These are phyloP conservation scores for Luffa aegyptiaca DNA, from an alignment of 306 rosid genomes.

Conservation along the genomic window DNA sequence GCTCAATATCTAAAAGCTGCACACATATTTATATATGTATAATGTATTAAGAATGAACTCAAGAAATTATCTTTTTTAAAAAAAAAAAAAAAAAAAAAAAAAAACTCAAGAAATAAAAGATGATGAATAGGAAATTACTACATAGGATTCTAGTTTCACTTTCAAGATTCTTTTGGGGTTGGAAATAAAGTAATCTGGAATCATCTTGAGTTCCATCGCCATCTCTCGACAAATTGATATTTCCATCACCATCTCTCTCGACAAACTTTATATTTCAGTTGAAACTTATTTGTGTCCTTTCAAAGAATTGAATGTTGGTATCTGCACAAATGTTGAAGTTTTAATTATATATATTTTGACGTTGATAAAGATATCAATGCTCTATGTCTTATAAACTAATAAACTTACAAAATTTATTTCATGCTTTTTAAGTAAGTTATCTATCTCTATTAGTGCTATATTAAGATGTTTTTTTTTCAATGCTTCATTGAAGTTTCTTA, in stretches of 20 bases:
- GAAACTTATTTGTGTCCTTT: neutral
- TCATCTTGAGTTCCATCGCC: neutral
- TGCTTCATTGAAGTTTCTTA: neutral
- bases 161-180: neutral
- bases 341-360: neutral
- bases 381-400: neutral
- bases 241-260: neutral
- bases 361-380: neutral
- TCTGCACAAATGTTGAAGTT: neutral
- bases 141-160: neutral
- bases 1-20: neutral
- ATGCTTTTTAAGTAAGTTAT: neutral
- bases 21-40: neutral
- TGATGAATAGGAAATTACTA: neutral
- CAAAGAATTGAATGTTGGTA: neutral
- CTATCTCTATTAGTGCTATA: no score
- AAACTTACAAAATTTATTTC: neutral
- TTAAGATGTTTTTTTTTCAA: no score
- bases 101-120: neutral
- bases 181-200: neutral
- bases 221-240: neutral
- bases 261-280: neutral
- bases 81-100: no score
- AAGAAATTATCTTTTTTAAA: no score
- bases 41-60: neutral